Percentiles rank a stretch among this genome's conserved stretches.
These are phyloP conservation scores for Elaeagnus macrophylla DNA, from an alignment of 306 rosid genomes.

Conservation along the genomic window DNA sequence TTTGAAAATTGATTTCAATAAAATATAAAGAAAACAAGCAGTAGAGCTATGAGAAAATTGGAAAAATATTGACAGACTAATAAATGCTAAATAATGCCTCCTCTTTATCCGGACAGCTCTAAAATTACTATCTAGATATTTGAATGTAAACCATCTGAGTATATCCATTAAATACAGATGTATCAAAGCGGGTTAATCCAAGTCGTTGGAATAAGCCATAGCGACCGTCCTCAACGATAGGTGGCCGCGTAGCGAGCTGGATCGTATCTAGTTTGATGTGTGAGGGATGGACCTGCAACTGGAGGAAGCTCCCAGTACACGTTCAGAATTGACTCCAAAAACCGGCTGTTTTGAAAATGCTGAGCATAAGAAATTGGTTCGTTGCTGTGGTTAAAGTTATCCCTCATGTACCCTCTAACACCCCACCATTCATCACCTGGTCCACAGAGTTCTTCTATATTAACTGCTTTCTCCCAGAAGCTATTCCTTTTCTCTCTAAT, in stretches of 20 bases:
- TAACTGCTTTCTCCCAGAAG: constrained; percentile 92
- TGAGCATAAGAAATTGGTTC: constrained; percentile 47
- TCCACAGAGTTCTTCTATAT: constrained; percentile 80
- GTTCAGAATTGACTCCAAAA: constrained; percentile 78
- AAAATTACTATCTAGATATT: constrained; percentile 57
- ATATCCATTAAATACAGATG: constrained; percentile 87
- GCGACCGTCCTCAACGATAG: constrained; percentile 90
- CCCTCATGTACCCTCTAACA: constrained; percentile 80
- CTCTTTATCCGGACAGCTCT: constrained; percentile 26
- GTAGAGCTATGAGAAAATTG: constrained; percentile 9
- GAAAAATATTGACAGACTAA: constrained; percentile 19
- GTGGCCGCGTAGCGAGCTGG: constrained; percentile 80
- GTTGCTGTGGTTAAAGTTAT: constrained; percentile 78
- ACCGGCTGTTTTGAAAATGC: constrained; percentile 85
- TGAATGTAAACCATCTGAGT: constrained; percentile 94
- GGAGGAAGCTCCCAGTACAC: constrained; percentile 99
- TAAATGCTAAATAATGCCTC: constrained; percentile 18
- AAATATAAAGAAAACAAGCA: constrained; percentile 19
- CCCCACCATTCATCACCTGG: constrained; percentile 96
- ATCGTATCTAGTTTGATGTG: constrained; percentile 92
- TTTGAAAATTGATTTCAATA: neutral
- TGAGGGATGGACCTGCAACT: constrained; percentile 92
- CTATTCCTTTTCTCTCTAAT: constrained; percentile 65
- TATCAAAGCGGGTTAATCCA: constrained; percentile 61
- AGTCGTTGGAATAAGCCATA: constrained; percentile 72